Evolutionary conservation across 371 early-diverging fungal species (phyloP), one percentile per base, ranked within the genome.

Genomic region (Mortierella sp.): DNA sequence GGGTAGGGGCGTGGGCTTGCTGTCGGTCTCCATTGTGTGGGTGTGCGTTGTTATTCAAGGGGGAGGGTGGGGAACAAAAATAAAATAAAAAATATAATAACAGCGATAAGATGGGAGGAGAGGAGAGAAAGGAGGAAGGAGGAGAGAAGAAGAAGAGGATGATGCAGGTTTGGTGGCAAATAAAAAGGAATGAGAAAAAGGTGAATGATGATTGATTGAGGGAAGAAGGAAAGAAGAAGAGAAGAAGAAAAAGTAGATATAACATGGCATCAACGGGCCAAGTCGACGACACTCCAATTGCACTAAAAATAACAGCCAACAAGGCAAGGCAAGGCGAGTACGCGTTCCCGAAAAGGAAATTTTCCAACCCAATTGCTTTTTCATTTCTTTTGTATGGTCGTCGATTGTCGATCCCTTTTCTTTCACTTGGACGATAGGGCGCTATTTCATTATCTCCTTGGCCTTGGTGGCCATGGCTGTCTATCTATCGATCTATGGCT

Each of bases 1-100:
- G n/a, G 83, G 83, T 73, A 83, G 31, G 22, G 83, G 76, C 2
- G 75, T 68, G 2, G 74, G 55, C 61, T 64, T 70, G 64, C 53
- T 68, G 39, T 79, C 79, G 13, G 70, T 73, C 44, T 79, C 79
- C 79, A 79, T 77, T 52, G 44, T 48, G 14, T 37, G n/a, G 2
- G 8, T 29, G 45, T 24, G 7, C 44, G 22, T 34, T 39, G 26
- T n/a, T 5, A 22, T 26, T n/a, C 16, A 45, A 53, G 31, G 34
- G 13, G 26, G 22, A 4, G 13, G 34, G 34, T 29, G 7, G 26
- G 34, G 37, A 58, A 13, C 11, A 37, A 34, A 31, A 34, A 37
- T 9, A 58, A 53, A 53, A 29, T 9, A 55, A 11, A 31, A 55
- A 55, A 55, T 24, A 55, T 14, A 55, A 26, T 4, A n/a, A 13